Percentiles rank a stretch among this genome's conserved stretches.
phyloP scores from a whole-genome alignment of 1,139 yeast genomes.

The Candida sojae region DNA sequence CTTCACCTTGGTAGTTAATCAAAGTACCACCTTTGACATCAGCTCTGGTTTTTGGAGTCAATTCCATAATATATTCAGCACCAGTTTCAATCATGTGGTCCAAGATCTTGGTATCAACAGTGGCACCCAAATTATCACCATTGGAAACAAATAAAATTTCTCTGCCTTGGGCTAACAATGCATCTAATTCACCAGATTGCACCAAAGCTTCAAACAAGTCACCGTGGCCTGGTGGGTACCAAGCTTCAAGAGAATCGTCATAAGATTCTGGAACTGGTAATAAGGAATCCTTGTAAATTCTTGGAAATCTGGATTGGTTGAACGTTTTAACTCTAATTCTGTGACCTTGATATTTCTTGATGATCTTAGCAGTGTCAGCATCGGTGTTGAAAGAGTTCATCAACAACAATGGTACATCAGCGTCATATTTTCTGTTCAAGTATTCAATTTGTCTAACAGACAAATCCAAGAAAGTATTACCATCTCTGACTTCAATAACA shows the following conservation, averaged over 20 bases:
- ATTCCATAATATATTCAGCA: constrained; percentile 96
- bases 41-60: constrained; percentile 98
- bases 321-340: constrained; percentile 93
- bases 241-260: constrained; percentile 75
- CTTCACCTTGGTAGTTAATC: constrained; percentile 93
- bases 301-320: constrained; percentile 95
- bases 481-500: constrained; percentile 97
- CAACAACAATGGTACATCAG: constrained; percentile 92
- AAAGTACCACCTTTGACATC: constrained; percentile 99
- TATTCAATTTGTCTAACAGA: constrained; percentile 97
- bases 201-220: constrained; percentile 91
- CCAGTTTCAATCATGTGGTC: constrained; percentile 91
- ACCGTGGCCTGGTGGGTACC: constrained; percentile 99
- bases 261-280: constrained; percentile 86
- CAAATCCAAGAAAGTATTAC: constrained; percentile 93
- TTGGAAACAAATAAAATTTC: constrained; percentile 94
- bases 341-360: constrained; percentile 96
- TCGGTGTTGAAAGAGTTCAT: constrained; percentile 99
- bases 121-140: constrained; percentile 98
- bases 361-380: constrained; percentile 91
- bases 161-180: constrained; percentile 88
- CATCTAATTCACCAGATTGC: constrained; percentile 89
- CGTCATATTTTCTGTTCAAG: constrained; percentile 84
- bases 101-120: constrained; percentile 88
- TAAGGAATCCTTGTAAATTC: constrained; percentile 91